Evolutionary conservation across 2,329 filamentous ascomycete genomes (phyloP), one percentile per base, ranked within the genome.

Genomic region (Teratosphaeria destructans): DNA sequence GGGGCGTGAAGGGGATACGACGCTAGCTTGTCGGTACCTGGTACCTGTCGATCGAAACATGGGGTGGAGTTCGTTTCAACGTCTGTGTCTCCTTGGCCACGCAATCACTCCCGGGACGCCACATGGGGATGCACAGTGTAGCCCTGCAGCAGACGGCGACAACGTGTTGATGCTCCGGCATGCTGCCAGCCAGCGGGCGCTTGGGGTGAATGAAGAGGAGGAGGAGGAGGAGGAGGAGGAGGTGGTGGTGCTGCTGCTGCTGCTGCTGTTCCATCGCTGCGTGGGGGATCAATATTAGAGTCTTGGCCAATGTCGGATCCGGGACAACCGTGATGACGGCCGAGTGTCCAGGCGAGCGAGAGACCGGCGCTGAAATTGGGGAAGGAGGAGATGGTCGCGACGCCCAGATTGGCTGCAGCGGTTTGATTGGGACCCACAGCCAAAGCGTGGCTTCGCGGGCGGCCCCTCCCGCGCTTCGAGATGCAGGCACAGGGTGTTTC

Each of bases 381-480:
- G 11, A 23, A 49, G 43, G 5, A 49, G 7, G 8, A 8, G 29
- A 10, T 49, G 1, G 43, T 27, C 27, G 54, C 54, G 23, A 23
- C n/a, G 16, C 6, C 12, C 23, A 19, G 39, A 60, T 60, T 60
- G 58, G 58, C 19, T 55, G 37, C 35, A 3, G 39, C 26, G 26
- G 58, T 60, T 57, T 60, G 34, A 60, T 60, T 60, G 52, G 32
- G 32, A 54, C 52, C 55, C 58, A 59, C 54, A 47, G 8, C 32
- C 35, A 3, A 39, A 37, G 57, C 58, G 27, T 55, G n/a, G 54
- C 54, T n/a, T 55, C 11, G 35, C 34, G 55, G 53, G 39, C 29
- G 27, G 19, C 23, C 23, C 23, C 43, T 35, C 54, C 54, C 54
- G 39, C 55, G 16, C 23, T 16, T 32, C 39, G 37, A 39, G 26